Conservation (phyloP, 768 basidiomycete genomes). For the Boletellus ananiceps region DNA sequence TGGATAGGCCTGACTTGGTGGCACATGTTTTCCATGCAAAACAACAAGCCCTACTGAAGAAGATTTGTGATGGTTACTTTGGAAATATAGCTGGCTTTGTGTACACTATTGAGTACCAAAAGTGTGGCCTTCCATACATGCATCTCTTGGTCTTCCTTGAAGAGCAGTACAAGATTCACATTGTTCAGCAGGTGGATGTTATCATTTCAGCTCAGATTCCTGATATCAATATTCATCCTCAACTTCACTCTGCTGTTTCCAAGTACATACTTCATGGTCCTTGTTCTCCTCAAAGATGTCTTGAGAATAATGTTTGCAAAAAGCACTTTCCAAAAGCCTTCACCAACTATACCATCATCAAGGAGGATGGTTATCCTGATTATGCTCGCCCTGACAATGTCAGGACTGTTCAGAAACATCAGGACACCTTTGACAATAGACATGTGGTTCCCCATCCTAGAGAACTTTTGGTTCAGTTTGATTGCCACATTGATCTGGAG, state of each 20-base stretch:
- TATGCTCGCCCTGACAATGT: no score
- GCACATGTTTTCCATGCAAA: background rate
- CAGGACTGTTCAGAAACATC: no score
- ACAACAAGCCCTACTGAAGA: background rate
- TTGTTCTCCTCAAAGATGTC: background rate
- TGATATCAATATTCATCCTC: background rate
- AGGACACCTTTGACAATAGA: no score
- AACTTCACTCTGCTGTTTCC: background rate
- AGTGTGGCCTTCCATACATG: background rate
- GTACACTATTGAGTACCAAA: background rate
- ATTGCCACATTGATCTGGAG: background rate
- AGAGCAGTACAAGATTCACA: background rate
- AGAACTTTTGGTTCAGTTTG: conserved; percentile 23
- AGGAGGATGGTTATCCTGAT: background rate
- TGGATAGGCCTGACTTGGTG: background rate
- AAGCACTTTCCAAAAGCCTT: background rate
- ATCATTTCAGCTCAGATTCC: background rate
- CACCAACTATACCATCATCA: background rate
- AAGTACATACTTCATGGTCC: background rate
- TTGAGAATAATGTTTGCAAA: background rate
- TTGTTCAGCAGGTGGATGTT: background rate
- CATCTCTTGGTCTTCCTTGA: background rate
- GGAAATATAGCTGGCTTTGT: background rate
- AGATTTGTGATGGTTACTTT: background rate
- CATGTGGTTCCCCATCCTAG: conserved; percentile 35